Evolutionary conservation across 805 yeast species (phyloP).

Genomic region (Suhomyces sp.): DNA sequence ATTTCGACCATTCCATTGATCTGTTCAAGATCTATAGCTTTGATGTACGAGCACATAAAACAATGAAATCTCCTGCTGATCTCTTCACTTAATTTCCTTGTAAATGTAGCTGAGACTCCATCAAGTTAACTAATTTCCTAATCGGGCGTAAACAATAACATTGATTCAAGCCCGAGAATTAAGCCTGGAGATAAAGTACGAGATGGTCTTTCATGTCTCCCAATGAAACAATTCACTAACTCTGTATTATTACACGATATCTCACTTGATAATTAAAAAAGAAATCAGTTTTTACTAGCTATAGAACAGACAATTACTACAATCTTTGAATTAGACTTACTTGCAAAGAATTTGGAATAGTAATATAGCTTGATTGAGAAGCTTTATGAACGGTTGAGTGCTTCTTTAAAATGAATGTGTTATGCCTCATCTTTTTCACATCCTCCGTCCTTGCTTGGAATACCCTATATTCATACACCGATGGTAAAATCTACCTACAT

Average conservation of each 20-base stretch:
- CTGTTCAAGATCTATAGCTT: too few species aligned
- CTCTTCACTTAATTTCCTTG: background rate
- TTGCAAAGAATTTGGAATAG: background rate
- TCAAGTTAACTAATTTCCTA: slow-evolving; percentile 3
- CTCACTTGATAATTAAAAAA: background rate
- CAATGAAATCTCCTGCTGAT: background rate
- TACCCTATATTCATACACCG: slow-evolving; percentile 33
- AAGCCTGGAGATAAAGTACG: background rate
- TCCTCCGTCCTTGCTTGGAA: slow-evolving; percentile 20
- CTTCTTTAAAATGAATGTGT: background rate
- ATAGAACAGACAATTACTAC: background rate
- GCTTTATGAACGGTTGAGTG: background rate
- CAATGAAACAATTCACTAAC: background rate
- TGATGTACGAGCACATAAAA: background rate
- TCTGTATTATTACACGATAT: background rate
- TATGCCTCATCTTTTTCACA: background rate
- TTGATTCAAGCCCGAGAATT: background rate
- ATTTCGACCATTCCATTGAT: too few species aligned
- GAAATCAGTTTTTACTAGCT: background rate
- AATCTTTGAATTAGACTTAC: background rate
- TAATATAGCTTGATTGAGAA: background rate
- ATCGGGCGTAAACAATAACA: slow-evolving; percentile 8
- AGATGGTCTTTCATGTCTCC: background rate
- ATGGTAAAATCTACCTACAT: slow-evolving; percentile 34
- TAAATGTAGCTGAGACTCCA: background rate